A percentile compares a stretch with the other conserved stretches of the same genome.
These are phyloP conservation scores for Penicillium hesseltinei DNA, from an alignment of 2,329 filamentous ascomycete species.

Conservation along the genomic window DNA sequence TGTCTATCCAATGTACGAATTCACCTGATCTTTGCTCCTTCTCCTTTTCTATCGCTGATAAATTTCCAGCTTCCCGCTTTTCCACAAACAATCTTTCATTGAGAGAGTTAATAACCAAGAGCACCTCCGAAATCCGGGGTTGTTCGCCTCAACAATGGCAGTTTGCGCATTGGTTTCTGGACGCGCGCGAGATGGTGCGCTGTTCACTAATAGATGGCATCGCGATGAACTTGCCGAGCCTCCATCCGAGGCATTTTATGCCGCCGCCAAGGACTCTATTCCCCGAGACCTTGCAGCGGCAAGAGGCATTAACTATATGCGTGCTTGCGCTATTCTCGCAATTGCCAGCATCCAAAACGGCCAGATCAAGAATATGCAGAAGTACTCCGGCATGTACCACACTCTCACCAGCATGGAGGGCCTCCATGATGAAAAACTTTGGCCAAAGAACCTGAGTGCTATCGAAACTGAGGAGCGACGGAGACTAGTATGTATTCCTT, in stretches of 20 bases:
- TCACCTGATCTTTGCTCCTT: background rate
- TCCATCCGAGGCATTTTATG: constrained; percentile 46
- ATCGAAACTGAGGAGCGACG: constrained; percentile 52
- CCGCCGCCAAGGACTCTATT: constrained; percentile 44
- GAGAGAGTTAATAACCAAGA: constrained; percentile 43
- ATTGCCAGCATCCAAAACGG: constrained; percentile 54
- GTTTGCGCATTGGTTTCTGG: constrained; percentile 52
- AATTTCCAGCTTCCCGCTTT: constrained; percentile 47
- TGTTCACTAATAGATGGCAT: constrained; percentile 39
- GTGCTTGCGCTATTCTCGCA: constrained; percentile 50
- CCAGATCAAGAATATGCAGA: constrained; percentile 50
- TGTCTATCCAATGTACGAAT: constrained; percentile 50
- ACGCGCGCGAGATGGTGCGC: constrained; percentile 51
- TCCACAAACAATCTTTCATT: constrained; percentile 49
- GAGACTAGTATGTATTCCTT: constrained; percentile 40
- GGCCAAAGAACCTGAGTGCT: constrained; percentile 47
- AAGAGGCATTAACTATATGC: constrained; percentile 40
- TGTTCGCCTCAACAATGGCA: constrained; percentile 54
- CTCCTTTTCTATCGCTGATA: background rate
- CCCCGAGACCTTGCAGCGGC: constrained; percentile 37
- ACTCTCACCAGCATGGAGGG: constrained; percentile 50
- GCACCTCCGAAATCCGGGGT: constrained; percentile 44
- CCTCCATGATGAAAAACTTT: constrained; percentile 55
- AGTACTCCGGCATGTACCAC: constrained; percentile 52
- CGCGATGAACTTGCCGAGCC: constrained; percentile 31